Evolutionary conservation across 148 eudicot genomes (phyloP), one percentile per base, ranked within the genome.

Genomic region (Agrostemma githago): DNA sequence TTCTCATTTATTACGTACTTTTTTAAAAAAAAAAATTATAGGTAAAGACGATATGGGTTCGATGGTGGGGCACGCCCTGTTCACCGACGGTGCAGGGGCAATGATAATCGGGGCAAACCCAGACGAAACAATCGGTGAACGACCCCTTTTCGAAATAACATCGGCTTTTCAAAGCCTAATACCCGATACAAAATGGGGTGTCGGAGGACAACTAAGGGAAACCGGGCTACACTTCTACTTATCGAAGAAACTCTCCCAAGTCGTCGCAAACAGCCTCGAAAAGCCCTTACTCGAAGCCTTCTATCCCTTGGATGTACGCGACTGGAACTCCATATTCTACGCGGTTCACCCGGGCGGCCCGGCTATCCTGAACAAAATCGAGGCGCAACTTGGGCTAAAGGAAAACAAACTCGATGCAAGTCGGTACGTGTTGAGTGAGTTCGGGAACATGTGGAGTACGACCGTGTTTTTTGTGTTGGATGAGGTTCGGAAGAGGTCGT

Each of bases 271-370:
- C n/a, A 67, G 58, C 66, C 19, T 75, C 6, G 72, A 75, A 5
- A 75, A 67, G 11, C 26, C 57, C 0, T 57, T 75, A 6, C 5
- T 14, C 16, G 64, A 75, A 39, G 72, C 78, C 5, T 75, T 67
- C 14, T 3, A 0, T 14, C 64, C 54, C 7, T 40, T 66, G 5
- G 78, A 72, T 4, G 15, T 70, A 6, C 34, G 11, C 2, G 73
- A 70, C 38, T 70, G 62, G 73, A 70, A 70, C 42, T 75, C 78
- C 0, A 40, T 75, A 7, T 75, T 75, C 4, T 75, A 66, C 66
- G 38, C 21, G 1, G 58, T 62, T 56, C 78, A 75, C 72, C 71
- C 56, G 0, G 73, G 73, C 37, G 73, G 73, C 2, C 73, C 61
- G 2, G 44, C 73, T 0, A 70, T 70, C 4, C 78, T 66, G n/a